Base-by-base conservation (phyloP, 2,329 filamentous ascomycete genomes). In the Colletotrichum sp. region DNA sequence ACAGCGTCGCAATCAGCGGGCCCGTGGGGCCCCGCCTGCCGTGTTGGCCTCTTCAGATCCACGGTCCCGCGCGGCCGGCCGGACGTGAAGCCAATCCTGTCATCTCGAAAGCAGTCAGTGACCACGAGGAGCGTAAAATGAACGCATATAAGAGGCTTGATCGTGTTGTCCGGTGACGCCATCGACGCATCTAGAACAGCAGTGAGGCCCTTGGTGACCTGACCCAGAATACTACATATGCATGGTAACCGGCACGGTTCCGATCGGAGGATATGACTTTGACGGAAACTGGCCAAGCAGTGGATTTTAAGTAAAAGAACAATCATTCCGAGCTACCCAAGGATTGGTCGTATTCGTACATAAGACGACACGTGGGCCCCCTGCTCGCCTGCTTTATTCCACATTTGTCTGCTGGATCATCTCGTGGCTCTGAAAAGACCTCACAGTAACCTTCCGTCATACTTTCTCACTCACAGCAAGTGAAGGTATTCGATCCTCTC, bases 1-100 rank as follows among this genome's bases (percentile, higher is more conserved):
- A 67, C 4, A 55, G 39, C 13, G 65, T 85, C 44, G 44, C 44
- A 52, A 13, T 52, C 84, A 68, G 86, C 81, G 0, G 83, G 79
- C 24, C 36, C 63, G 85, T 82, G 74, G 89, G 72, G 49, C 28
- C 44, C 44, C 44, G 44, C 44, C 44, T 15, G 2, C 28, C 59
- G 59, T 7, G 59, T 7, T 21, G 10, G 59, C 30, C 30, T 63
- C 16, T 32, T 34, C 28, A 21, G 30, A 34, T 30, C 2, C n/a
- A 21, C 15, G 30, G 28, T 36, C n/a, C 59, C 59, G 30, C 59
- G 6, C 30, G 30, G 59, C 59, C n/a, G 30, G 26, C 59, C 59
- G 28, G 28, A 24, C 30, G 4, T 36, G 30, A 32, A 63, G 30
- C 28, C 59, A 10, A 32, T 24, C 59, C 13, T 63, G 30, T 32